Base-by-base conservation (phyloP, 2,329 filamentous ascomycete species). In the Apiospora sp. region DNA sequence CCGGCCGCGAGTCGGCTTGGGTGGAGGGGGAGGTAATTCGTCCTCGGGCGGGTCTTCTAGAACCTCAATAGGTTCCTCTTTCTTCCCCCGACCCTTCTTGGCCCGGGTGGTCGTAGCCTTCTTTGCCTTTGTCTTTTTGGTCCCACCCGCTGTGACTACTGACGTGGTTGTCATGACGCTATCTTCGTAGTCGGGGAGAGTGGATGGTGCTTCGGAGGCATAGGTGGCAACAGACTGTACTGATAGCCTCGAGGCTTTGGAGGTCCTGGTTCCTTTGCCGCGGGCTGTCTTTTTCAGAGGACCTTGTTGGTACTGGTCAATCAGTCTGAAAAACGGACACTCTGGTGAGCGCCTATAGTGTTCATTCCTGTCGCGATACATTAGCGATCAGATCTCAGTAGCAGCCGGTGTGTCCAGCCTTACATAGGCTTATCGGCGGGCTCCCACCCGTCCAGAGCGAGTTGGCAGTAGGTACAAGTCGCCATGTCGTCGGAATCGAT, bases 401-500 rank as follows among this genome's bases (percentile, higher is more conserved):
- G n/a, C 6, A 8, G 41, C 19, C 13, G 54, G 48, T 37, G n/a
- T 27, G 14, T 58, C 41, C 48, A 37, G 73, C 83, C 92, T 83
- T 82, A 95, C 91, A 93, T 89, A 74, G 96, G 96, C 80, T 97
- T 94, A 81, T 99, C 96, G 73, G 92, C 92, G 1, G 93, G 92
- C 80, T 98, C 96, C 96, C 97, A 99, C 8, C 95, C 95, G 81
- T 98, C 96, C 14, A 99, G 88, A 14, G 93, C 94, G 22, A 98
- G 84, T 72, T 93, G 91, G 84, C 96, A 99, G 83, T 98, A 98
- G 41, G 93, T 89, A 81, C 96, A 99, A 14, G 93, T 96, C 13
- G 94, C 94, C 84, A 96, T 94, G 81, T 99, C 96, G 75, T 96
- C 92, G 16, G 92, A 94, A 61, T 96, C 94, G 61, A 90, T 84